Evolutionary conservation across 1,284 basidiomycete species (phyloP).

Genomic region (Lentinula novae-zelandiae): DNA sequence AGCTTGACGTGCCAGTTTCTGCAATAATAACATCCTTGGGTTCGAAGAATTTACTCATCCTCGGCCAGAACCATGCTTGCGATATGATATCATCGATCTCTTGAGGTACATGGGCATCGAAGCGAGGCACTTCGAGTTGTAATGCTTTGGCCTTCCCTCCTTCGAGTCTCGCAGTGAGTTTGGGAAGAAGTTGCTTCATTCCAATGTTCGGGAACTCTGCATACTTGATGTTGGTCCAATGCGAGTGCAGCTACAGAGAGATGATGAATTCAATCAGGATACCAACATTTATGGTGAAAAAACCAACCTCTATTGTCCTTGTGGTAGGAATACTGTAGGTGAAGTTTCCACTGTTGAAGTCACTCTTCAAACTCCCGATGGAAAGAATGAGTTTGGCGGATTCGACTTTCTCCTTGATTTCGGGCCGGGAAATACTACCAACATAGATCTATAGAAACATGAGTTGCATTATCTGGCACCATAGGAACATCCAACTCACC

Average conservation of each 20-base stretch:
- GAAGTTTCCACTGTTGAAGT: conserved; percentile 91
- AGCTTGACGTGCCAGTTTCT: conserved; percentile 79
- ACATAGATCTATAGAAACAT: conserved; percentile 67
- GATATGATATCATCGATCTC: conserved; percentile 54
- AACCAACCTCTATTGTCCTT: conserved; percentile 58
- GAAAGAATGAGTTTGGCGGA: conserved; percentile 81
- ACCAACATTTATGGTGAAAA: conserved; percentile 12
- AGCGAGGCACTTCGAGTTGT: conserved; percentile 47
- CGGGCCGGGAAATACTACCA: conserved; percentile 72
- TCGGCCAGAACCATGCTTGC: conserved; percentile 86
- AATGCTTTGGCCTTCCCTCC: conserved; percentile 35
- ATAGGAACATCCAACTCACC: conserved; percentile 39
- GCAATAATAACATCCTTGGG: conserved; percentile 77
- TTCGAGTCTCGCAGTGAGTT: conserved; percentile 55
- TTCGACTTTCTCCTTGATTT: conserved; percentile 77
- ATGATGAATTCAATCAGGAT: neutral
- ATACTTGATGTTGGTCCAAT: conserved; percentile 67
- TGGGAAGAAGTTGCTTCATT: conserved; percentile 72
- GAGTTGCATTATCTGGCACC: neutral
- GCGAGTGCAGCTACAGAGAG: conserved; percentile 71
- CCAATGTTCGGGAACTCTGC: conserved; percentile 61
- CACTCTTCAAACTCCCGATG: conserved; percentile 77
- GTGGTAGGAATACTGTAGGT: conserved; percentile 65
- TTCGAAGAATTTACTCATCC: conserved; percentile 75
- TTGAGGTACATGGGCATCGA: conserved; percentile 42